A percentile compares a stretch with the other conserved stretches of the same genome.
Evolutionary conservation across 192 early-diverging fungal species (phyloP).

Genomic region (Pilaira anomala): DNA sequence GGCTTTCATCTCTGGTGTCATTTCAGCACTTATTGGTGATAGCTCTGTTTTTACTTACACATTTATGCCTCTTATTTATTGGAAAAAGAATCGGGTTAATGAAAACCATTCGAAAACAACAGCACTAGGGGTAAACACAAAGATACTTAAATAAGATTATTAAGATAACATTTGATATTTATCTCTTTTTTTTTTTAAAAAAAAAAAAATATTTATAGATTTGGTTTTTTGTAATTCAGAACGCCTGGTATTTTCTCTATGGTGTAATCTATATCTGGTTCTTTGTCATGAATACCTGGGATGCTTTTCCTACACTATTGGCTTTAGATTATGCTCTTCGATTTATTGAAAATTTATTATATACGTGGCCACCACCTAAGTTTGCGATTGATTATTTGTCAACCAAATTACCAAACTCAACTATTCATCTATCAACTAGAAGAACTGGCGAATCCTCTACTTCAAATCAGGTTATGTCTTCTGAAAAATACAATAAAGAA

Average conservation of each 20-base stretch:
- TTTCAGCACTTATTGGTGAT: background rate
- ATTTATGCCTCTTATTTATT: constrained; percentile 15
- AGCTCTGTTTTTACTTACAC: constrained; percentile 11
- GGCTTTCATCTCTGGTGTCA: background rate
- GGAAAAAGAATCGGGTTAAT: constrained; percentile 3
- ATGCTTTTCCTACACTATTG: background rate
- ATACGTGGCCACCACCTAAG: constrained; percentile 13
- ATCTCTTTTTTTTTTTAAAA: background rate
- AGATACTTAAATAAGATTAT: background rate
- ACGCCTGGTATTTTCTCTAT: background rate
- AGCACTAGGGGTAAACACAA: constrained; percentile 8
- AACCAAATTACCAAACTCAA: background rate
- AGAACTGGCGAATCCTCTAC: background rate
- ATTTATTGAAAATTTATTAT: background rate
- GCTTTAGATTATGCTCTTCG: constrained; percentile 11
- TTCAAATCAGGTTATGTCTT: background rate
- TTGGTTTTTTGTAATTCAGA: constrained; percentile 12
- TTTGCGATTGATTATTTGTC: background rate
- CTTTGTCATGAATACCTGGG: constrained; percentile 1
- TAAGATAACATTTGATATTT: background rate
- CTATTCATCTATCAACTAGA: background rate
- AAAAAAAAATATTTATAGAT: background rate
- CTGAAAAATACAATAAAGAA: background rate
- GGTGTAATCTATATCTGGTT: constrained; percentile 14
- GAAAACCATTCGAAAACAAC: constrained; percentile 9